Evolutionary conservation across 1,284 basidiomycete species (phyloP).

Genomic region (Leccinum pachyderme): DNA sequence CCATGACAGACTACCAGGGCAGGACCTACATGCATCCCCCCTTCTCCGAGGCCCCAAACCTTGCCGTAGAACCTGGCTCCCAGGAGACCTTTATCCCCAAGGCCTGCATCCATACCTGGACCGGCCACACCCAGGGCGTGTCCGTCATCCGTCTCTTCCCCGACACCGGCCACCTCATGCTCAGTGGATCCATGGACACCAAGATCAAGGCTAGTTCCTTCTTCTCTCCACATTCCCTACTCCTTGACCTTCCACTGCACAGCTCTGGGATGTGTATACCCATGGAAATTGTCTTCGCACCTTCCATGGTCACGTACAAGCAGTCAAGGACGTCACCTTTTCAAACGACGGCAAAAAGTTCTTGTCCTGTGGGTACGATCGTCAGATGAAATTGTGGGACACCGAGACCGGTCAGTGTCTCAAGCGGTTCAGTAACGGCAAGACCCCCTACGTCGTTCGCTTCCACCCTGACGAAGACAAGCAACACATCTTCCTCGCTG

Average conservation of each 20-base stretch:
- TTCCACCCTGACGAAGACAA: slow-evolving; percentile 98
- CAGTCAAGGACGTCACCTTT: slow-evolving; percentile 95
- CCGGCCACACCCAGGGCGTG: slow-evolving; percentile 95
- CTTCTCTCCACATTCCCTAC: neutral
- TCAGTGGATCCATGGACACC: slow-evolving; percentile 97
- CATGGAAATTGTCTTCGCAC: slow-evolving; percentile 96
- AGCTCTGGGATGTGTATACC: slow-evolving; percentile 99
- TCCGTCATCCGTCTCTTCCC: slow-evolving; percentile 94
- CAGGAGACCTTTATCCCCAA: slow-evolving; percentile 96
- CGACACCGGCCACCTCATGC: slow-evolving; percentile 86
- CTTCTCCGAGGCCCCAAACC: slow-evolving; percentile 72
- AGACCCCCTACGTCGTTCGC: slow-evolving; percentile 91
- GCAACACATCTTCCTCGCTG: slow-evolving; percentile 94
- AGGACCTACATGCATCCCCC: slow-evolving; percentile 98
- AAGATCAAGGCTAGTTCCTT: slow-evolving; percentile 83
- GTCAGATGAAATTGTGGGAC: slow-evolving; percentile 98
- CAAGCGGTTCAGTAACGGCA: slow-evolving; percentile 94
- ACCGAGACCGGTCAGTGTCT: slow-evolving; percentile 98
- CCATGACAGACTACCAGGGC: slow-evolving; percentile 96
- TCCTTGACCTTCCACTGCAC: slow-evolving; percentile 11
- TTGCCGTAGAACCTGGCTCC: slow-evolving; percentile 77
- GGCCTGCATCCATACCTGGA: slow-evolving; percentile 95
- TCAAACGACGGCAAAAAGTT: slow-evolving; percentile 91
- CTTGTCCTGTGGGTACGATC: slow-evolving; percentile 92
- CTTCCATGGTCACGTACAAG: slow-evolving; percentile 96